Evolutionary conservation across 169 alveolate genomes (phyloP).

Genomic region (Babesia sp.): DNA sequence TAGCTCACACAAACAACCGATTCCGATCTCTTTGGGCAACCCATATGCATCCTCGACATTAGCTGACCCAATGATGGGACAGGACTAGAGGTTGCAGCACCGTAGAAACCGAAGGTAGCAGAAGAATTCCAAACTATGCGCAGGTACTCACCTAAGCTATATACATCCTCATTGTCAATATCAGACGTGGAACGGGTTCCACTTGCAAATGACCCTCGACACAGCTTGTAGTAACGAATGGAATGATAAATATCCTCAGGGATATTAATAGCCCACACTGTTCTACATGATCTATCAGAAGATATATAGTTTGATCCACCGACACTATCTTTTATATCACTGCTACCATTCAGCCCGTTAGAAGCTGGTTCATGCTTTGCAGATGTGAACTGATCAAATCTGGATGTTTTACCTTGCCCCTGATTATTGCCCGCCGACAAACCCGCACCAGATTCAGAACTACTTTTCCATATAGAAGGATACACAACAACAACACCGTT

Average conservation of each 20-base stretch:
- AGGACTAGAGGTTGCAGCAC: not conserved
- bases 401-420: too few relatives aligned
- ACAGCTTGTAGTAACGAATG: not conserved
- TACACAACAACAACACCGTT: not conserved
- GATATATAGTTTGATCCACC: not conserved
- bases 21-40: constrained; percentile 13
- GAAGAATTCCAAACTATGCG: not conserved
- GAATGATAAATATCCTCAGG: not conserved
- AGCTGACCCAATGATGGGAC: not conserved
- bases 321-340: not conserved
- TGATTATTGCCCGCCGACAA: not conserved
- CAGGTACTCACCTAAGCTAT: not conserved
- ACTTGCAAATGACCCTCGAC: not conserved
- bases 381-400: not conserved
- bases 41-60: constrained; percentile 11
- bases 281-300: not conserved
- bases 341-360: not conserved
- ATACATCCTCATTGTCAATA: not conserved
- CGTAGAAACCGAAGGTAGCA: not conserved
- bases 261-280: not conserved
- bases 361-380: not conserved
- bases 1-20: constrained; percentile 31
- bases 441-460: not conserved
- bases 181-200: not conserved
- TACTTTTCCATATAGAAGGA: too few relatives aligned